Percentiles rank a stretch among this genome's conserved stretches.
Conservation (phyloP, 768 basidiomycete species). For the Dioszegia aurantiaca region DNA sequence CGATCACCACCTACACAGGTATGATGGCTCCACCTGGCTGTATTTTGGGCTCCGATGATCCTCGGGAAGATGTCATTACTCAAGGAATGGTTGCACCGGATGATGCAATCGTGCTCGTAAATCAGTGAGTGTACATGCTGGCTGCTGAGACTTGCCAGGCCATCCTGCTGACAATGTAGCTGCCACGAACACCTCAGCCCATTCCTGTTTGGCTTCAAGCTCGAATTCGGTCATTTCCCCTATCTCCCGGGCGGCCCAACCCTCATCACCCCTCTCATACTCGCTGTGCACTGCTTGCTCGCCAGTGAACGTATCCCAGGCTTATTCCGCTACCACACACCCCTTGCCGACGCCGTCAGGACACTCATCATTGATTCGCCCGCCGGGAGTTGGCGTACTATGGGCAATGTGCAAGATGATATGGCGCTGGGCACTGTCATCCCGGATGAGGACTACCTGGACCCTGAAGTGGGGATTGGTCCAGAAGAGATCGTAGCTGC, state of each 20-base stretch:
- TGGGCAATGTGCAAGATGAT: slow-evolving; percentile 2
- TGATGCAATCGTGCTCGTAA: slow-evolving; percentile 26
- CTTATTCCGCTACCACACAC: slow-evolving; percentile 12
- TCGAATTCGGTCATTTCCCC: slow-evolving; percentile 33
- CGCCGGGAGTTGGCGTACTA: background rate
- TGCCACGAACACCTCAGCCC: slow-evolving; percentile 26
- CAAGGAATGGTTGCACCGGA: slow-evolving; percentile 20
- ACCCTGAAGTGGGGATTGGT: slow-evolving; percentile 41
- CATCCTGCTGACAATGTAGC: slow-evolving; percentile 12
- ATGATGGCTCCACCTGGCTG: background rate
- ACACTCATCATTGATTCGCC: background rate
- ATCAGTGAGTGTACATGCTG: slow-evolving; percentile 25
- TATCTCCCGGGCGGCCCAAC: slow-evolving; percentile 31
- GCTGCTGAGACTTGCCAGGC: background rate
- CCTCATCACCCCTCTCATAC: slow-evolving; percentile 35
- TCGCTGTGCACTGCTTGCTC: slow-evolving; percentile 34
- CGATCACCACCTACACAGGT: too few relatives aligned
- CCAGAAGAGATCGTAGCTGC: slow-evolving; percentile 44
- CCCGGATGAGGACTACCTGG: slow-evolving; percentile 25
- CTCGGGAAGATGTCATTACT: slow-evolving; percentile 30
- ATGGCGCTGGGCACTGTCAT: background rate
- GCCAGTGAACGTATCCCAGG: slow-evolving; percentile 27
- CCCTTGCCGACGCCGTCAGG: background rate
- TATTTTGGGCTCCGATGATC: slow-evolving; percentile 27
- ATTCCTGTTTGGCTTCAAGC: slow-evolving; percentile 31